Base-by-base conservation (phyloP, 2,329 filamentous ascomycete genomes). In the Alternaria incomplexa region DNA sequence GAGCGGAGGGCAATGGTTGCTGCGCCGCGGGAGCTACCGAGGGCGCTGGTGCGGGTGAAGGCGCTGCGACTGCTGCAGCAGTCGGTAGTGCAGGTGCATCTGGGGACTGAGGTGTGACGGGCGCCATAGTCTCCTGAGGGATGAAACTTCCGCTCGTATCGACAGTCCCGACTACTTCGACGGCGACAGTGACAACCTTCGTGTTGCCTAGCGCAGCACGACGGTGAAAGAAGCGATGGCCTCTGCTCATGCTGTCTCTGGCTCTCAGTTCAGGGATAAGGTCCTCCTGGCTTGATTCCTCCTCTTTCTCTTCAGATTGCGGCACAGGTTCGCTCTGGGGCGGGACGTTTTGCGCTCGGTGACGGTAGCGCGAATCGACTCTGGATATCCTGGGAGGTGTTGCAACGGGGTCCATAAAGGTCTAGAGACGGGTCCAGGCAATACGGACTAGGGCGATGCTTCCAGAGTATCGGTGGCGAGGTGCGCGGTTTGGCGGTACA, bases 211-310 rank as follows among this genome's bases (percentile, higher is more conserved):
- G 66, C 11, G 67, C 70, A 51, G 68, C 66, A 45, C 77, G 77
- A 61, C 73, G 77, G 62, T 80, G 78, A 56, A 77, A 77, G 54
- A 75, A 59, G 54, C 70, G 70, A 67, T 80, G 78, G 48, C 66
- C 66, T 57, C 69, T 69, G 32, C 71, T 73, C 73, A 80, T 77
- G 65, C 67, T 64, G 44, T 66, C 56, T 50, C 69, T 69, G 32
- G 66, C 67, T 36, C 61, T 69, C 48, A 65, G 68, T 53, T 72
- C 69, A 26, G 65, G 67, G 62, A 67, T 65, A 25, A 57, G 28
- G 47, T 54, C 26, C 44, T 54, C n/a, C 23, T 50, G 43, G 40
- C 51, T 48, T 28, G 40, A 11, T 48, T 71, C 65, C 64, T 56
- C 61, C 56, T 64, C 62, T 62, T 65, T 13, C 58, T 69, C 50